Evolutionary conservation across 352 stramenopile species (phyloP).

Genomic region (Pythium plurisporium): DNA sequence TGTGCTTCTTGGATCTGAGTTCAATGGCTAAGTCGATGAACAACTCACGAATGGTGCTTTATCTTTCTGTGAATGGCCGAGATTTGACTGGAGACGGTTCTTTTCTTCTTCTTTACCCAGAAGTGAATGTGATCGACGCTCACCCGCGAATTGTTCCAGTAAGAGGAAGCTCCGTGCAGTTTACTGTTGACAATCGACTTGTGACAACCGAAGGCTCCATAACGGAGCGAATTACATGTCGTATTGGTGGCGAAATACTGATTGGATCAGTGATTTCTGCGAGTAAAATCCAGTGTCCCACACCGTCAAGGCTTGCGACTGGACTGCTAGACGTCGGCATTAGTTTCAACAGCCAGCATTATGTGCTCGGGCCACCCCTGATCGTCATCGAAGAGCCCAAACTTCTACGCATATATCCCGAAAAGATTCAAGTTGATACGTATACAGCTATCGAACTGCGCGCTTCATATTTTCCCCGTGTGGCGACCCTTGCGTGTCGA

Average conservation of each 20-base stretch:
- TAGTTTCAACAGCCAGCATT: constrained; percentile 20
- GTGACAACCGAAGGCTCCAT: background rate
- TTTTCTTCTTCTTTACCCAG: constrained; percentile 2
- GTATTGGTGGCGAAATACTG: background rate
- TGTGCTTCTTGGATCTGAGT: constrained; percentile 11
- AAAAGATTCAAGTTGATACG: background rate
- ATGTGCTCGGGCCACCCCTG: background rate
- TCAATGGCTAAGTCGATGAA: background rate
- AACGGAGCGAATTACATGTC: background rate
- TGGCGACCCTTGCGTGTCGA: constrained; percentile 33
- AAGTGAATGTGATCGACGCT: background rate
- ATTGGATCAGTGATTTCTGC: background rate
- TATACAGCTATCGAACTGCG: constrained; percentile 16
- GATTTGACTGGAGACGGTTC: background rate
- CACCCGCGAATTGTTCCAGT: background rate
- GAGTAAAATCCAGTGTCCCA: background rate
- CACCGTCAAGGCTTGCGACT: background rate
- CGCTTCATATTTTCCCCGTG: constrained; percentile 34
- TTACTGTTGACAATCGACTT: background rate
- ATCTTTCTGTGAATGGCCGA: constrained; percentile 12
- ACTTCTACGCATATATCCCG: background rate
- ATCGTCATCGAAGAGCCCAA: constrained; percentile 6
- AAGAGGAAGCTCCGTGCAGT: background rate
- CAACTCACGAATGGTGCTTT: background rate
- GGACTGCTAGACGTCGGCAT: background rate